Percentiles rank a stretch among this genome's conserved stretches.
phyloP scores from a whole-genome alignment of 345 rosid species.

The Syzygium aromaticum region DNA sequence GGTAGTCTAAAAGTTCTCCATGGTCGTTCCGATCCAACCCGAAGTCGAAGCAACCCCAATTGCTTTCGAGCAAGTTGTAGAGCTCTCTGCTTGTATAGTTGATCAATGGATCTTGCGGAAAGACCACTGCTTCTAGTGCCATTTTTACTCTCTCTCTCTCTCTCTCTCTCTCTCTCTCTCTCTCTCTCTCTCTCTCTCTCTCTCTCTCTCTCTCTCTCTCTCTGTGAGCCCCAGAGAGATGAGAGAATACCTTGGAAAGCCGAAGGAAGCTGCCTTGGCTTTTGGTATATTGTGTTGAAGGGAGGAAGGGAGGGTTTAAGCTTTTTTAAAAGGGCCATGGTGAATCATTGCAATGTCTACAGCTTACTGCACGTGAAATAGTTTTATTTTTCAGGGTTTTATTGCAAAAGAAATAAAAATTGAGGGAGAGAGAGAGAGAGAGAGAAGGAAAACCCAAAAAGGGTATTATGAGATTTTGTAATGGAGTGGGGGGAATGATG shows the following conservation, averaged over 20 bases:
- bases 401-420: not conserved
- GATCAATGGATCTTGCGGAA: constrained; percentile 38
- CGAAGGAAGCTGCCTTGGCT: not conserved
- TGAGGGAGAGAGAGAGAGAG: not conserved
- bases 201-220: not conserved
- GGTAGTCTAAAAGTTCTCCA: constrained; percentile 28
- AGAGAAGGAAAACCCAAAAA: not conserved
- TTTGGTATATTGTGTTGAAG: not conserved
- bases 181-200: not conserved
- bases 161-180: not conserved
- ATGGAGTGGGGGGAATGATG: not conserved
- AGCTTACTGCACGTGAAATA: constrained; percentile 38
- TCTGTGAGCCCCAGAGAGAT: not conserved
- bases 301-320: constrained; percentile 13
- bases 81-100: constrained; percentile 29
- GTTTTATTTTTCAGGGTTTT: not conserved
- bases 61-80: constrained; percentile 26
- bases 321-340: constrained; percentile 25
- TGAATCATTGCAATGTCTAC: constrained; percentile 9
- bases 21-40: constrained; percentile 13
- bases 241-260: constrained; percentile 1
- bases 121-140: constrained; percentile 69
- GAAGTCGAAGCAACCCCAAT: constrained; percentile 16
- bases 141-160: constrained; percentile 14
- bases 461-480: not conserved